phyloP scores from a whole-genome alignment of 148 eudicot species.

The Gaultheria prostrata region DNA sequence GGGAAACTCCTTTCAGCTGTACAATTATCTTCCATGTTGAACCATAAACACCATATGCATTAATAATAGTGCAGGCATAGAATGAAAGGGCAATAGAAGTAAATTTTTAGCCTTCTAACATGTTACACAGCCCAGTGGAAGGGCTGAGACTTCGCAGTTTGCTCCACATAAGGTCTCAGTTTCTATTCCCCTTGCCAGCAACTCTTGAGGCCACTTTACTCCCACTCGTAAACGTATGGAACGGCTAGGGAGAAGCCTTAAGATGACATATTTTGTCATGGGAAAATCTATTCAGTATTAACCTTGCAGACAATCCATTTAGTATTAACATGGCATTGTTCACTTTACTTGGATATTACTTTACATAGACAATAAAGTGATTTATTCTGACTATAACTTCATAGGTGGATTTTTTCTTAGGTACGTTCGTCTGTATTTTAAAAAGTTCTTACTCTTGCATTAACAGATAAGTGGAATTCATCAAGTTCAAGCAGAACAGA shows the following conservation, averaged over 20 bases:
- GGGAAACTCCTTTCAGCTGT: neutral
- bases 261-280: neutral
- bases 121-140: neutral
- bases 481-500: slow-evolving; percentile 37
- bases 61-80: neutral
- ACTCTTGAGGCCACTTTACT: too few relatives aligned
- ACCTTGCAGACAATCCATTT: neutral
- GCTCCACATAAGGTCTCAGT: neutral
- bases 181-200: neutral
- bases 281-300: neutral
- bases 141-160: neutral
- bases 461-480: slow-evolving; percentile 26
- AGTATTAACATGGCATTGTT: neutral
- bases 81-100: neutral
- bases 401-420: neutral
- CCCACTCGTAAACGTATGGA: too few relatives aligned
- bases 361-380: neutral
- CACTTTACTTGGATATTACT: neutral
- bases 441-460: slow-evolving; percentile 11
- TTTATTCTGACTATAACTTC: neutral
- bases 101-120: neutral
- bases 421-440: neutral
- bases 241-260: neutral
- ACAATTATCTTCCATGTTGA: neutral
- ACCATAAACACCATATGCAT: neutral